Conservation (phyloP, 164 flowering plant genomes). For the Nymphaea colorata region DNA sequence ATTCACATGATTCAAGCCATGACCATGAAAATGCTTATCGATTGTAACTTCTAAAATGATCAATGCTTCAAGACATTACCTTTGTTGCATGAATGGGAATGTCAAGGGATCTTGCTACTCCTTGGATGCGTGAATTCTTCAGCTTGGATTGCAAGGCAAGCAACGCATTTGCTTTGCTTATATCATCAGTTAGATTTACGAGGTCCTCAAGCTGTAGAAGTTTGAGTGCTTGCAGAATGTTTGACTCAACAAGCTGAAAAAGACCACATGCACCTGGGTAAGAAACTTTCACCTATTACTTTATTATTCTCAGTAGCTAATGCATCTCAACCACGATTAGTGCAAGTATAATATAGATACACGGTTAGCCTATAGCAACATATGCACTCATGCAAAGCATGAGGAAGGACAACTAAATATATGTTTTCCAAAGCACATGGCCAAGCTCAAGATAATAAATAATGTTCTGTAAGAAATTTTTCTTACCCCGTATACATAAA, state of each 20-base stretch:
- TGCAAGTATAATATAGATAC: background rate
- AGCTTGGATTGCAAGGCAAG: conserved; percentile 79
- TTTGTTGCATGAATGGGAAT: conserved; percentile 65
- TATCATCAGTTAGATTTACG: conserved; percentile 62
- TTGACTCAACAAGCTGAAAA: conserved; percentile 69
- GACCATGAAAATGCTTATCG: background rate
- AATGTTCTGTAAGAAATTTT: conserved; percentile 1
- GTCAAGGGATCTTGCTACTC: conserved; percentile 59
- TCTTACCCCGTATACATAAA: conserved; percentile 72
- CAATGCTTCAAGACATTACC: conserved; percentile 24
- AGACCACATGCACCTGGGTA: background rate
- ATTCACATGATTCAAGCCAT: background rate
- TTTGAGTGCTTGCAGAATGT: conserved; percentile 50
- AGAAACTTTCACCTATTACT: background rate
- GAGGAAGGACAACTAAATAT: background rate
- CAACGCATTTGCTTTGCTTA: conserved; percentile 82
- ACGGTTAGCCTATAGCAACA: too few species aligned
- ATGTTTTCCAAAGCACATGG: background rate
- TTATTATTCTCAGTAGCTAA: too few species aligned
- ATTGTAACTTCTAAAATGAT: background rate
- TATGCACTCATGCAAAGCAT: background rate
- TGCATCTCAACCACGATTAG: background rate
- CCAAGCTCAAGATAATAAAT: background rate
- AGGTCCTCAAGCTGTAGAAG: conserved; percentile 44
- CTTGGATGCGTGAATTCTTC: conserved; percentile 72